Base-by-base conservation (phyloP, 1,284 basidiomycete genomes). In the Ustilago sp. region DNA sequence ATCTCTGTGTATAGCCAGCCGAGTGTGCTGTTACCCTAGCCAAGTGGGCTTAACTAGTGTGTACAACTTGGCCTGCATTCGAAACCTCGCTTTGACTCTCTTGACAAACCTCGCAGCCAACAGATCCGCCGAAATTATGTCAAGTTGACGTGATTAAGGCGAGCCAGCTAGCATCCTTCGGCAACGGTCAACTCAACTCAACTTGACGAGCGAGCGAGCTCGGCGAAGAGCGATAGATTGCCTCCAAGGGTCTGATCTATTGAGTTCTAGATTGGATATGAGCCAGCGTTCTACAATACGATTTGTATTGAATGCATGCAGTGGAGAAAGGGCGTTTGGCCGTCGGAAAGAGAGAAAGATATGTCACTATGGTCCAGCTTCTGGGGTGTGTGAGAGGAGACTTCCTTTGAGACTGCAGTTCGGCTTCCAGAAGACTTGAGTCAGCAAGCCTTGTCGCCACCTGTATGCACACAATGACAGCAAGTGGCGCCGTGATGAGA, bases 331-430 rank as follows among this genome's bases (percentile, higher is more conserved):
- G 39, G 23, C 6, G 23, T 48, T n/a, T 48, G 19, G 23, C 45
- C 45, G 23, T 23, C 45, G 45, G 45, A 48, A 48, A 19, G n/a
- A 48, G 8, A 48, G 45, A 41, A 41, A 41, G 6, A 17, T 15
- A 41, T 41, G 39, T 17, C 39, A 13, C 39, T 41, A 41, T 17
- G 39, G 13, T 41, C 13, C 2, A 41, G 39, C 39, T 41, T 12
- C 39, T 41, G 8, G 13, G 39, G 13, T 13, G 7, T 41, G 39
- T 28, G 17, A 41, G 6, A 6, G 39, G 17, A 12, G 28, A 2
- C 7, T 48, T 23, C 19, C 34, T 52, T 35, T n/a, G 4, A 9
- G 50, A 31, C 50, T 52, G 50, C 50, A 52, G n/a, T 52, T 52
- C 50, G 50, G 50, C 31, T 34, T 35, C 4, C 32, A 31, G 28